Base-by-base conservation (phyloP, 345 rosid species). In the Dimocarpus longan region DNA sequence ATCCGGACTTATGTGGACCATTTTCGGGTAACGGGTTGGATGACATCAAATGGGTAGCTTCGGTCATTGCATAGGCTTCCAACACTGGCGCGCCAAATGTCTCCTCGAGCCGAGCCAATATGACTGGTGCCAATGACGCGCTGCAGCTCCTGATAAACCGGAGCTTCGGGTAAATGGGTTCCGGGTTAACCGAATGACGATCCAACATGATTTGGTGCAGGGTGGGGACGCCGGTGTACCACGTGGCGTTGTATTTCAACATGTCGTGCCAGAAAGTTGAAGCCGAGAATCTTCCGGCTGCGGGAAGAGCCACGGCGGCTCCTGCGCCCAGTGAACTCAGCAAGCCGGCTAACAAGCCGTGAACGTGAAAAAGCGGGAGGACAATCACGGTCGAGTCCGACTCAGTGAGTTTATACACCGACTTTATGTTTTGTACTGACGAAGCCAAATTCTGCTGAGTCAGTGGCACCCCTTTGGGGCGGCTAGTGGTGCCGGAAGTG, bases 11-110 rank as follows among this genome's bases (percentile, higher is more conserved):
- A 75, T 91, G 96, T 11, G 68, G 86, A 6, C 98, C 98, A 60
- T 91, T 84, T 76, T 91, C 97, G 0, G 96, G 96, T 73, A 93
- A 86, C 2, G 97, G 97, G 78, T 93, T 94, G 0, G 98, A 90
- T 18, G 92, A 69, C 97, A 93, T 94, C 85, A 91, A 48, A 73
- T 93, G 97, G 10, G 93, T 76, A 5, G 97, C 98, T 64, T 95
- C 98, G 0, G 97, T 91, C 98, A 95, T 95, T 16, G 98, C 98
- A 74, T 95, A 95, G 10, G 98, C 93, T 86, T 95, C 97, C 12
- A 95, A 84, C 7, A 95, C 97, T 0, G 97, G 98, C 44, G 97
- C 95, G 12, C 85, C 89, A 67, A 93, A 95, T 7, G 88, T 86
- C 80, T 88, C 93, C 83, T 95, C 98, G 0, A 95, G 93, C 83